These are phyloP conservation scores for Meredithiella fracta DNA, from an alignment of 2,329 filamentous ascomycete genomes.

Conservation along the genomic window DNA sequence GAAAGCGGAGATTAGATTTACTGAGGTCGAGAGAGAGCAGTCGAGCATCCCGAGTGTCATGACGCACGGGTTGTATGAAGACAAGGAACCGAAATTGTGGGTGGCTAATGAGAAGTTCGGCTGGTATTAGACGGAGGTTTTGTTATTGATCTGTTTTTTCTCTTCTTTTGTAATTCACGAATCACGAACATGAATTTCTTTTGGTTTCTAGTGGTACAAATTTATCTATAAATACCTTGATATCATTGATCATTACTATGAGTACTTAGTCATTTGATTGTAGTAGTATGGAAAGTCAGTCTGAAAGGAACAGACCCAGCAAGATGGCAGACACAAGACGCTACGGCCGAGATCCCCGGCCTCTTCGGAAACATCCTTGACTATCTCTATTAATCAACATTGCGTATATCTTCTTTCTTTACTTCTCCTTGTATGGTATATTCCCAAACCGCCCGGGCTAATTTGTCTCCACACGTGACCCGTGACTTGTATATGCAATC, in stretches of 20 bases:
- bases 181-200: neutral
- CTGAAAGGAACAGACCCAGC: conserved; percentile 8
- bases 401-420: conserved; percentile 11
- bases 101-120: conserved; percentile 61
- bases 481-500: conserved; percentile 1
- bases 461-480: neutral
- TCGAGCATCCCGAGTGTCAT: conserved; percentile 55
- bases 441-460: neutral
- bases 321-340: neutral
- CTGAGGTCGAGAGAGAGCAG: conserved; percentile 38
- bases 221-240: neutral
- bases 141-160: too few relatives aligned
- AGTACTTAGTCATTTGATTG: neutral
- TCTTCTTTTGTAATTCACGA: conserved; percentile 15
- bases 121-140: conserved; percentile 37
- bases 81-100: conserved; percentile 41
- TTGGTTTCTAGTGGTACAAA: neutral
- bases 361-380: neutral
- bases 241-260: conserved; percentile 3
- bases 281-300: conserved; percentile 5
- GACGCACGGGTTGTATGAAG: conserved; percentile 36
- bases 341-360: neutral
- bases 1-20: conserved; percentile 30
- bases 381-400: conserved; percentile 11
- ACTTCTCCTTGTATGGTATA: conserved; percentile 5